These are phyloP conservation scores for Fimicolochytrium jonesii DNA, from an alignment of 192 early-diverging fungal species.

Conservation along the genomic window DNA sequence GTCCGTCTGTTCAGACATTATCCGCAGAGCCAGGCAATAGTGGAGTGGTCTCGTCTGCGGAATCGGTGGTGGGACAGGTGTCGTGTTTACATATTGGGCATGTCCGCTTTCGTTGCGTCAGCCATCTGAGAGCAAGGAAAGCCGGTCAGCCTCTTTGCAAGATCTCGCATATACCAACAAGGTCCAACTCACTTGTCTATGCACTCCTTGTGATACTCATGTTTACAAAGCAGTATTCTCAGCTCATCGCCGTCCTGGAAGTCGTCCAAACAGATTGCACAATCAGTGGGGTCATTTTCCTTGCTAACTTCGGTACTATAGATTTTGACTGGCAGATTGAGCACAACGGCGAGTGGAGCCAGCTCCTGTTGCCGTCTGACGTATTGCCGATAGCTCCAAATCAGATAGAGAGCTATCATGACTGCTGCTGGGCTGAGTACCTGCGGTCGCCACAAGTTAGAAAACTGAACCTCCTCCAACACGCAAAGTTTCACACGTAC, in stretches of 20 bases:
- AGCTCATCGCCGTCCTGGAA: slow-evolving; percentile 76
- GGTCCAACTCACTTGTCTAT: slow-evolving; percentile 65
- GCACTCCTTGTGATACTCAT: slow-evolving; percentile 84
- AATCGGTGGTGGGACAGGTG: slow-evolving; percentile 14
- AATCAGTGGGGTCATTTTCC: slow-evolving; percentile 75
- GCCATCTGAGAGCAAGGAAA: slow-evolving; percentile 62
- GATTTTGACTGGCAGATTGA: slow-evolving; percentile 67
- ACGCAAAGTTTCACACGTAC: too few species aligned
- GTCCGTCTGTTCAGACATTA: too few species aligned
- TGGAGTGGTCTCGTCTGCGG: slow-evolving; percentile 24
- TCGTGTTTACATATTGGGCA: slow-evolving; percentile 78
- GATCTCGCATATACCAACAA: too few species aligned
- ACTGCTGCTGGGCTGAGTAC: slow-evolving; percentile 45
- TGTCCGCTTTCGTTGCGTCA: slow-evolving; percentile 74
- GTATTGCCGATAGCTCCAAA: slow-evolving; percentile 51
- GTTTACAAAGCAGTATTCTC: slow-evolving; percentile 77
- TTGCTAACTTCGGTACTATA: slow-evolving; percentile 34
- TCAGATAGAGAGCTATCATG: slow-evolving; percentile 16
- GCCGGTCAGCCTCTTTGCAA: too few species aligned
- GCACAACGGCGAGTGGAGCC: slow-evolving; percentile 70
- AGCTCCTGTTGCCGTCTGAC: slow-evolving; percentile 68
- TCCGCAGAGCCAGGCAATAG: slow-evolving; percentile 4
- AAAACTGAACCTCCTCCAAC: too few species aligned
- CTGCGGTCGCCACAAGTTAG: too few species aligned
- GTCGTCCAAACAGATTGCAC: slow-evolving; percentile 92